Percentiles rank a stretch among this genome's conserved stretches.
These are phyloP conservation scores for Fusarium kyushuense DNA, from an alignment of 2,329 filamentous ascomycete genomes.

Conservation along the genomic window DNA sequence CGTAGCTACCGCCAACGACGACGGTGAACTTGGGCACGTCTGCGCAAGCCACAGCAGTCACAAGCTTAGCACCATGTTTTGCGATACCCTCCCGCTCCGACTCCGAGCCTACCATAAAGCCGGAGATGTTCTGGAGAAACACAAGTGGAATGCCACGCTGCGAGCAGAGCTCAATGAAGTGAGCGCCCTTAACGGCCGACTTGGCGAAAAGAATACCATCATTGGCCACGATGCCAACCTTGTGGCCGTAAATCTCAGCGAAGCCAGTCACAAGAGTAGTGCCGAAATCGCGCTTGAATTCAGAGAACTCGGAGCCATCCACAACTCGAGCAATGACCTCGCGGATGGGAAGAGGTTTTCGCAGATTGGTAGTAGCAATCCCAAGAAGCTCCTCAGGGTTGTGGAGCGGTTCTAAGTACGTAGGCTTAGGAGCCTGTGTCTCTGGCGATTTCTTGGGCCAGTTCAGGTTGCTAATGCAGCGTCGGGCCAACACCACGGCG, in stretches of 20 bases:
- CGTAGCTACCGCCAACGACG: slow-evolving; percentile 91
- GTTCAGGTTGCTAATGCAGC: slow-evolving; percentile 90
- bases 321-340: slow-evolving; percentile 95
- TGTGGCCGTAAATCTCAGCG: slow-evolving; percentile 88
- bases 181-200: slow-evolving; percentile 90
- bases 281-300: slow-evolving; percentile 95
- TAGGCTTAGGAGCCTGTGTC: slow-evolving; percentile 53
- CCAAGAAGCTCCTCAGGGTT: slow-evolving; percentile 83
- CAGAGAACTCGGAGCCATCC: slow-evolving; percentile 88
- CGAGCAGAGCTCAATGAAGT: slow-evolving; percentile 95
- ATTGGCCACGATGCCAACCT: slow-evolving; percentile 93
- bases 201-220: slow-evolving; percentile 95
- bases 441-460: slow-evolving; percentile 71
- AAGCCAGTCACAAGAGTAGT: slow-evolving; percentile 92
- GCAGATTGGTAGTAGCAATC: slow-evolving; percentile 90
- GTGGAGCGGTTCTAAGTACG: slow-evolving; percentile 82
- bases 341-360: slow-evolving; percentile 85
- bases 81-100: slow-evolving; percentile 96
- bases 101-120: slow-evolving; percentile 97
- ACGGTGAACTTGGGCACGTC: slow-evolving; percentile 97
- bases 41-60: slow-evolving; percentile 93
- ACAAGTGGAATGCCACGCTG: slow-evolving; percentile 90
- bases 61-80: slow-evolving; percentile 97
- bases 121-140: slow-evolving; percentile 96
- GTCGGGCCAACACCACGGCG: slow-evolving; percentile 84